Evolutionary conservation across 768 basidiomycete species (phyloP).

Genomic region (Auriculariales sp.): DNA sequence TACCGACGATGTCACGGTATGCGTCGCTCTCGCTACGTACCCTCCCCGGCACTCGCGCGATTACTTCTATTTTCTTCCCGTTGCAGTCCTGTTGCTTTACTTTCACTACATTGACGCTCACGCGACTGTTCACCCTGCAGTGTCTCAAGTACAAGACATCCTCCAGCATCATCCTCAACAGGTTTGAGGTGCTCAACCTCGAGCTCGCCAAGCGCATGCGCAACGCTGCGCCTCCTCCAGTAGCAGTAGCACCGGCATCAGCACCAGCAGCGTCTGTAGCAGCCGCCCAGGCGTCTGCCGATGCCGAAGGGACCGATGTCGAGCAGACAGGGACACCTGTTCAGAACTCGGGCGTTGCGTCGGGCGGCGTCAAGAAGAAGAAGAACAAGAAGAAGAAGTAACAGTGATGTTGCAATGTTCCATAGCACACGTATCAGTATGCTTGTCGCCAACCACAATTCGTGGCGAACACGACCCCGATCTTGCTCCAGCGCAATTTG

Average conservation of each 20-base stretch:
- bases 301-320: too few relatives aligned
- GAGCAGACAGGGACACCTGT: too few relatives aligned
- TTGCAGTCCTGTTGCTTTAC: too few relatives aligned
- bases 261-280: not conserved
- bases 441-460: too few relatives aligned
- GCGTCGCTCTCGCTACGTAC: conserved; percentile 17
- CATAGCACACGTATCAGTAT: too few relatives aligned
- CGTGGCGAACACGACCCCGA: too few relatives aligned
- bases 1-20: conserved; percentile 77
- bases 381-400: conserved; percentile 66
- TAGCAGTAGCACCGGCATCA: conserved; percentile 9
- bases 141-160: conserved; percentile 97
- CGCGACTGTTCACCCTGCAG: conserved; percentile 29
- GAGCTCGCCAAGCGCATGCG: conserved; percentile 80
- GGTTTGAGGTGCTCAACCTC: conserved; percentile 85
- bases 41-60: not conserved
- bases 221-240: conserved; percentile 31
- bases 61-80: too few relatives aligned
- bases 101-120: too few relatives aligned
- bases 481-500: too few relatives aligned
- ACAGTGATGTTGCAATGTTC: too few relatives aligned
- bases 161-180: conserved; percentile 89
- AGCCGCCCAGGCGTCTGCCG: not conserved
- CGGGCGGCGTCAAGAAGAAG: conserved; percentile 68
- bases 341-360: conserved; percentile 22